Conservation (phyloP, 2,329 filamentous ascomycete species). For the Lachnellula occidentalis region DNA sequence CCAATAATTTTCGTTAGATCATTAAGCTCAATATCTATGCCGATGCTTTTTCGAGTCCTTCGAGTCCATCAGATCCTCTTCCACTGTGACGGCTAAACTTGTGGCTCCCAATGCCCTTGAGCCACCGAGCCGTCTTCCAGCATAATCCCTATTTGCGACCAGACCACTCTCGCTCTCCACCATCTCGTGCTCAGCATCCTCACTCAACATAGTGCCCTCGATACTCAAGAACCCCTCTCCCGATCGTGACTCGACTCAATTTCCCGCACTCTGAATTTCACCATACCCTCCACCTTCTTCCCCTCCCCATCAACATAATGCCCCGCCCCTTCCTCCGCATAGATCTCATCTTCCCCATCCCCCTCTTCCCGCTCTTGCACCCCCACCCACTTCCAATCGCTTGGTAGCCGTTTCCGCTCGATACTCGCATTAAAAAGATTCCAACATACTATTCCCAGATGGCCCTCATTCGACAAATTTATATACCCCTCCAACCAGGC, state of each 20-base stretch:
- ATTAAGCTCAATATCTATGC: conserved; percentile 13
- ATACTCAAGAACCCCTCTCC: conserved; percentile 74
- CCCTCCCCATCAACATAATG: conserved; percentile 73
- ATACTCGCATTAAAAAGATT: conserved; percentile 91
- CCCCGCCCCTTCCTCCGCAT: conserved; percentile 54
- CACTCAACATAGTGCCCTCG: conserved; percentile 77
- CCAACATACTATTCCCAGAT: conserved; percentile 83
- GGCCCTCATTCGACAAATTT: conserved; percentile 81
- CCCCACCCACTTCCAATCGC: conserved; percentile 72
- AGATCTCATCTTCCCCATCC: conserved; percentile 32
- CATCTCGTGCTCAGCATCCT: conserved; percentile 58
- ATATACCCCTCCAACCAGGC: conserved; percentile 74
- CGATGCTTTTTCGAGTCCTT: conserved; percentile 15
- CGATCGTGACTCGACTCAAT: conserved; percentile 75
- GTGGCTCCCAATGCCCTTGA: conserved; percentile 28
- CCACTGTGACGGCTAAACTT: conserved; percentile 25
- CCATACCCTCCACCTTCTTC: conserved; percentile 60
- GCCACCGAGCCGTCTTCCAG: conserved; percentile 34
- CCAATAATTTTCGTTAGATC: background rate
- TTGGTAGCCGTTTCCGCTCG: conserved; percentile 68
- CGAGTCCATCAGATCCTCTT: conserved; percentile 18
- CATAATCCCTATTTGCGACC: conserved; percentile 34
- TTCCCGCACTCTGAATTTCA: conserved; percentile 76
- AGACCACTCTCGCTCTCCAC: conserved; percentile 47
- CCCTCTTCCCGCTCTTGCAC: conserved; percentile 36